Evolutionary conservation across 2,329 filamentous ascomycete genomes (phyloP).

Genomic region (Aspergillus sp.): DNA sequence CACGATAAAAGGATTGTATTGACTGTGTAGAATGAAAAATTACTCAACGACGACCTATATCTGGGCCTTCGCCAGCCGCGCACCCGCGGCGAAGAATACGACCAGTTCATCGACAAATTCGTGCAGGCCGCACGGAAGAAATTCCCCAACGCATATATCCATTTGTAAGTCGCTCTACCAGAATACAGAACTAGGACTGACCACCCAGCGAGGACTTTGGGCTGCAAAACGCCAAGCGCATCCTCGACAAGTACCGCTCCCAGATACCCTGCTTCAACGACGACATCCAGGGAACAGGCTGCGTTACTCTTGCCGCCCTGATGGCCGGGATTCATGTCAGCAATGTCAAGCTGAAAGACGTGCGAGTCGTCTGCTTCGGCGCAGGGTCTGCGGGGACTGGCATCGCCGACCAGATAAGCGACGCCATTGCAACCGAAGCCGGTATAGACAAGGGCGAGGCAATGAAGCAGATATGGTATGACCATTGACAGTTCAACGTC

Average conservation of each 20-base stretch:
- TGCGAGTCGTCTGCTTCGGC: constrained; percentile 74
- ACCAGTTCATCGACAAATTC: constrained; percentile 74
- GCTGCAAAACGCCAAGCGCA: constrained; percentile 69
- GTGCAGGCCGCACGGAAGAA: constrained; percentile 65
- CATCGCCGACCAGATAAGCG: constrained; percentile 80
- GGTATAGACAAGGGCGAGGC: constrained; percentile 71
- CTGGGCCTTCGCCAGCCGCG: constrained; percentile 70
- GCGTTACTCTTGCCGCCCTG: constrained; percentile 80
- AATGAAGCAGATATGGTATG: constrained; percentile 72
- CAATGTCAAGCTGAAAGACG: constrained; percentile 64
- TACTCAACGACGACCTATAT: constrained; percentile 76
- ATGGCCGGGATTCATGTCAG: constrained; percentile 72
- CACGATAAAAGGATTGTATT: neutral
- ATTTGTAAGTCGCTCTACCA: too few species aligned
- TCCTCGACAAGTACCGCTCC: constrained; percentile 73
- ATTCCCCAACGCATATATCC: constrained; percentile 79
- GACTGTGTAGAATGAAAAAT: constrained; percentile 59
- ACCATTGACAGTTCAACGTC: neutral
- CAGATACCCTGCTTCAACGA: constrained; percentile 86
- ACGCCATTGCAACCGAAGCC: constrained; percentile 71
- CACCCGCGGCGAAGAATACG: constrained; percentile 70
- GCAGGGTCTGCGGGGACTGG: constrained; percentile 79
- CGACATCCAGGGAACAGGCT: constrained; percentile 85
- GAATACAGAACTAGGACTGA: too few species aligned
- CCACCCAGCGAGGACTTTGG: constrained; percentile 71